Evolutionary conservation across 2,329 filamentous ascomycete genomes (phyloP).

Genomic region (Aspergillus sp.): DNA sequence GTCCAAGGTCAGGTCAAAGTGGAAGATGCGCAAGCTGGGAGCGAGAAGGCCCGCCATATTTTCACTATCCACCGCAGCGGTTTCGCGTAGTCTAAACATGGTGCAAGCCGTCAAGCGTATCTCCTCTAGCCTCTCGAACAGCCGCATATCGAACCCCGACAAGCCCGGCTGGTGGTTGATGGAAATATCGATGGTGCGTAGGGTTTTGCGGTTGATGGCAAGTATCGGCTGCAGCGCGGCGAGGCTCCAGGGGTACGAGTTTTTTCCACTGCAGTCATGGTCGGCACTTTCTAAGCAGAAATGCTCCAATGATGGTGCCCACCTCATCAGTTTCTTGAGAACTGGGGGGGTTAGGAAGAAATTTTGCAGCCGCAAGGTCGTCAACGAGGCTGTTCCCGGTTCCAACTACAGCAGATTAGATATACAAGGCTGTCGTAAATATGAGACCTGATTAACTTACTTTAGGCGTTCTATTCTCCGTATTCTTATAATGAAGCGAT

Average conservation of each 20-base stretch:
- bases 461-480: background rate
- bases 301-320: background rate
- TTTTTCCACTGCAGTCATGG: too few relatives aligned
- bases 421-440: background rate
- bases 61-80: background rate
- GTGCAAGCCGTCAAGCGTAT: background rate
- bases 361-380: background rate
- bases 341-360: background rate
- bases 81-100: background rate
- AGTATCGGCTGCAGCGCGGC: conserved; percentile 1
- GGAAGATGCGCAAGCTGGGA: background rate
- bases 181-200: background rate
- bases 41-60: background rate
- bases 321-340: background rate
- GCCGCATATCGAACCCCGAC: background rate
- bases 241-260: conserved; percentile 4
- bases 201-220: background rate
- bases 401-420: background rate
- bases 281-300: too few relatives aligned
- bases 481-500: background rate
- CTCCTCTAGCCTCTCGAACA: background rate
- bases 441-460: background rate
- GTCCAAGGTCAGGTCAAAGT: background rate
- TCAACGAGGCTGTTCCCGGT: background rate
- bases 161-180: background rate